Evolutionary conservation across 78 protist species (phyloP), one percentile per base, ranked within the genome.

Genomic region (Mantamonas sphyraenae): DNA sequence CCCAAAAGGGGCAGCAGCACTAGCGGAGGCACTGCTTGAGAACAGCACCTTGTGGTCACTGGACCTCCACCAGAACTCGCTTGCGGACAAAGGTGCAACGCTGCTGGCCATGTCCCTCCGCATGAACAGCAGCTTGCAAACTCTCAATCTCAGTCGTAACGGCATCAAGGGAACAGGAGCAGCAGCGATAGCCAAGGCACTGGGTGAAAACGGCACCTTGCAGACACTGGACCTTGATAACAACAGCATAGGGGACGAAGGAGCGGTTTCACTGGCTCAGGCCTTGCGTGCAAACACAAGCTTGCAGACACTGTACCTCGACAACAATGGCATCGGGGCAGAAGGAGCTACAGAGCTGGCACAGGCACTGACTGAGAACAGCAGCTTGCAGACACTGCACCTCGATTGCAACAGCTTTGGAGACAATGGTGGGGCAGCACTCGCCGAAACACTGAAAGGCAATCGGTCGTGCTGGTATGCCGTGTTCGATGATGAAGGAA

Each of bases 231-330:
- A 7, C 17, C 42, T 5, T n/a, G 37, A 3, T 30, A 77, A 59
- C 28, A 82, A 76, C 66, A n/a, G 71, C 19, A 2, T 82, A 14
- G 87, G 87, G 19, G 3, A 42, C 24, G 61, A 68, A 37, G 87
- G 87, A n/a, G 83, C 87, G n/a, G 8, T 83, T 10, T 71, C 53
- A 60, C 72, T 82, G 72, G 53, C 31, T 3, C 74, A 69, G 20
- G 40, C 66, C 17, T 2, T 82, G 17, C 87, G 83, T 1, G 26
- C 37, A 12, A 33, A 63, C 30, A 61, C 65, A 20, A 2, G 9
- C n/a, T n/a, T n/a, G n/a, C n/a, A n/a, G n/a, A n/a, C n/a, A n/a
- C n/a, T n/a, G 17, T 59, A 73, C 7, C 78, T 56, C 35, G 10
- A 57, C 59, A 2, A 5, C 22, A 5, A 42, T 10, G 4, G 51